These are phyloP conservation scores for Lecanicillium sp. DNA, from an alignment of 2,329 filamentous ascomycete species.

Conservation along the genomic window DNA sequence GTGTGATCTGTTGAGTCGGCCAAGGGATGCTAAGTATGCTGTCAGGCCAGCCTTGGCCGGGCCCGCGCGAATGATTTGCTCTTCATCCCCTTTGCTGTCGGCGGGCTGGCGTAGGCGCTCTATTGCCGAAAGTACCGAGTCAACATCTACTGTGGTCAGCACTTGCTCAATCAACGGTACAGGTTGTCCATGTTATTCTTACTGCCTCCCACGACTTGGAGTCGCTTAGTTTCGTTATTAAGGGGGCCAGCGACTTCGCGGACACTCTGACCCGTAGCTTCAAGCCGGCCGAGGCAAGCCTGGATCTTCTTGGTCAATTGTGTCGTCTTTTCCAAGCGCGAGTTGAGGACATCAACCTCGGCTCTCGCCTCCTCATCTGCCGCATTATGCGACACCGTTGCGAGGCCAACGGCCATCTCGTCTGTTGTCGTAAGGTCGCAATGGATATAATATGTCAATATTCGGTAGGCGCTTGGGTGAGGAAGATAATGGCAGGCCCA, in stretches of 20 bases:
- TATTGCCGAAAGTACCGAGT: constrained; percentile 77
- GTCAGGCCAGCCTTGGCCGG: constrained; percentile 74
- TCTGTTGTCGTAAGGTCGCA: neutral
- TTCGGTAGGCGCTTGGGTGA: too few relatives aligned
- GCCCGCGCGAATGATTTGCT: constrained; percentile 82
- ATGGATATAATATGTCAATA: too few relatives aligned
- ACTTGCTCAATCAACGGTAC: neutral
- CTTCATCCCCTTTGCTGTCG: constrained; percentile 85
- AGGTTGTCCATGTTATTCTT: constrained; percentile 19
- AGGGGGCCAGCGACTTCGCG: constrained; percentile 88
- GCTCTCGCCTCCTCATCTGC: constrained; percentile 61
- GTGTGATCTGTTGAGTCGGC: constrained; percentile 80
- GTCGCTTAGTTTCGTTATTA: constrained; percentile 81
- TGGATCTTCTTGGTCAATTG: constrained; percentile 94
- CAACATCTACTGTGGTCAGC: constrained; percentile 56
- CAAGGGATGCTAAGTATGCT: constrained; percentile 82
- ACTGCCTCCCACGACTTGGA: constrained; percentile 84
- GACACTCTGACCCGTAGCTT: constrained; percentile 83
- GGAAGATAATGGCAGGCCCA: constrained; percentile 3
- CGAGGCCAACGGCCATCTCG: constrained; percentile 44
- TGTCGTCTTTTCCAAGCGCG: constrained; percentile 81
- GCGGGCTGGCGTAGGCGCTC: constrained; percentile 84
- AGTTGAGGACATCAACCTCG: constrained; percentile 64
- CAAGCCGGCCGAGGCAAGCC: constrained; percentile 73
- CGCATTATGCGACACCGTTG: constrained; percentile 36